Conservation (phyloP, 768 basidiomycete species). For the Macrolepiota dolichaula region DNA sequence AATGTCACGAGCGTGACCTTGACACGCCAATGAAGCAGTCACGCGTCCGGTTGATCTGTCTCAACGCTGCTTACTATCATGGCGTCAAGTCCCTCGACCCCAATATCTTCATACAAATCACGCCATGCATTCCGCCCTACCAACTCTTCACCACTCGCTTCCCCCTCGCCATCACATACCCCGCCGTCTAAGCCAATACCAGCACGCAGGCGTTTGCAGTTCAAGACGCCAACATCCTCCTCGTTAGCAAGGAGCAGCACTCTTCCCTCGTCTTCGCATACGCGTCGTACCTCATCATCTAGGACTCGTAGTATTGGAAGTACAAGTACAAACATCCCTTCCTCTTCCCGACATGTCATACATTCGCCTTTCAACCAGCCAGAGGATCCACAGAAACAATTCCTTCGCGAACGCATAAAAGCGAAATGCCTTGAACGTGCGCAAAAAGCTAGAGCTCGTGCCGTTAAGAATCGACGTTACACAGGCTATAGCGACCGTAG, state of each 20-base stretch:
- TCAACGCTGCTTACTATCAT: not conserved
- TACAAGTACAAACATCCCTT: slow-evolving; percentile 15
- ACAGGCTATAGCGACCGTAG: slow-evolving; percentile 32
- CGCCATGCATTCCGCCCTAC: slow-evolving; percentile 30
- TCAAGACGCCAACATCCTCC: slow-evolving; percentile 4
- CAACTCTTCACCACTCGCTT: slow-evolving; percentile 53
- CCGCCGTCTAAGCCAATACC: slow-evolving; percentile 34
- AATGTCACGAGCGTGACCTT: slow-evolving; percentile 9
- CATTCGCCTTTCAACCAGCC: slow-evolving; percentile 13
- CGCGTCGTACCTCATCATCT: not conserved
- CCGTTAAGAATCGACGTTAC: slow-evolving; percentile 36
- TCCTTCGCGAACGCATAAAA: slow-evolving; percentile 59
- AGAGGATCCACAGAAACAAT: slow-evolving; percentile 48
- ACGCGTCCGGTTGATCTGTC: not conserved
- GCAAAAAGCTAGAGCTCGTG: slow-evolving; percentile 48
- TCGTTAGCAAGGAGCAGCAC: slow-evolving; percentile 11
- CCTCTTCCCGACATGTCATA: not conserved
- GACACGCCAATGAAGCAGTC: slow-evolving; percentile 11
- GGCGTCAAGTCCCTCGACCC: slow-evolving; percentile 30
- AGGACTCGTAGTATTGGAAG: slow-evolving; percentile 14
- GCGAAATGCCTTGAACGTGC: slow-evolving; percentile 63
- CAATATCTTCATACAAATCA: slow-evolving; percentile 26
- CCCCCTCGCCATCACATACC: slow-evolving; percentile 32
- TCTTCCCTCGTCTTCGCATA: slow-evolving; percentile 19
- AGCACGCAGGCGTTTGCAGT: slow-evolving; percentile 3